Evolutionary conservation across 2,329 filamentous ascomycete species (phyloP), one percentile per base, ranked within the genome.

Genomic region (Diaporthe helianthi): DNA sequence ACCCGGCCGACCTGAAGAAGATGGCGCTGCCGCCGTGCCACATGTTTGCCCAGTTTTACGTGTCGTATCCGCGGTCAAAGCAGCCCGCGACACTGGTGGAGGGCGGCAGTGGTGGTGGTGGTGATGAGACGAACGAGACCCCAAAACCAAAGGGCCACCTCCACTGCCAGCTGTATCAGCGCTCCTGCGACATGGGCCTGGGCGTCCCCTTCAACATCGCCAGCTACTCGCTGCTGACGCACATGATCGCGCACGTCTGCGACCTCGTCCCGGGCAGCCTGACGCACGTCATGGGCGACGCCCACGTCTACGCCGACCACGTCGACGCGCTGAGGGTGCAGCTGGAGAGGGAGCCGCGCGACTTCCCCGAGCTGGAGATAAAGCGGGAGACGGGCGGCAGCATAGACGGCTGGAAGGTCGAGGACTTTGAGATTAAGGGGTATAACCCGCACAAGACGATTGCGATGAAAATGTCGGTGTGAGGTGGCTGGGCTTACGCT

Each of bases 391-490:
- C 86, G 71, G 88, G 89, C 0, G 90, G 92, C 1, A 92, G 87
- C 73, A 93, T 98, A 75, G 96, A 99, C 78, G 93, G 93, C 1
- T 98, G 96, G 94, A 90, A 89, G 78, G 84, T 89, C 1, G 93
- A 97, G 73, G 94, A 99, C 71, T 95, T 99, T 78, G 89, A 92
- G 69, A 87, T 99, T 7, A 86, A 92, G 76, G 94, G 92, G 0
- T 99, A 99, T 79, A 88, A 94, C 61, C 95, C 96, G 68, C 93
- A 98, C 79, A 95, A 94, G 83, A 87, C 87, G 6, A 97, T 99
- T 82, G 87, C 92, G 53, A 99, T 99, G 96, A 98, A 98, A 84
- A 99, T 99, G 96, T 97, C 93, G 77, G 95, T 98, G 69, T 94
- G 74, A 71, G 44, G 0, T 19, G 17, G 7, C 24, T 46, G 41